Base-by-base conservation (phyloP, 345 rosid species). In the Barbarea vulgaris region DNA sequence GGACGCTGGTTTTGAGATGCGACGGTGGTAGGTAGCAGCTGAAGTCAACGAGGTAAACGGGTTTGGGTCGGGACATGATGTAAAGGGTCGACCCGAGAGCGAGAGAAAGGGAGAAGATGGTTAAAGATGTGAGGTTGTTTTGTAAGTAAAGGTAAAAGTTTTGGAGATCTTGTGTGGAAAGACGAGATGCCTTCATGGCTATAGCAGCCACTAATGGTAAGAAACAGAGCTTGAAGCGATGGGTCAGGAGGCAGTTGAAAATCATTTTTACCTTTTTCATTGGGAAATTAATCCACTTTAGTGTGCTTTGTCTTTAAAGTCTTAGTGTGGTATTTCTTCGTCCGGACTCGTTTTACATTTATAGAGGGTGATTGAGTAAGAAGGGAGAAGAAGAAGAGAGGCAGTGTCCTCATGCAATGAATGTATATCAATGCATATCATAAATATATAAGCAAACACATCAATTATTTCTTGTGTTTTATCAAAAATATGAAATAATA, bases 21-120 rank as follows among this genome's bases (percentile, higher is more conserved):
- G 80, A 56, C 7, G 80, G 76, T 36, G 80, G 80, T 30, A 77
- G 67, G 67, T 77, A 77, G 61, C 80, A 77, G 60, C 60, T 34
- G 60, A 77, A 77, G 54, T 77, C 80, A 3, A 77, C 54, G 13
- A 77, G 80, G 60, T 77, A 77, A 46, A 77, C 67, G 42, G 76
- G 80, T 56, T 70, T 77, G 24, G 80, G 61, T 64, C 66, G 59
- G 42, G 42, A 3, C 56, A 73, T 64, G 56, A 65, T 15, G 72
- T 77, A 77, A 15, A 77, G 44, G 10, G 53, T 36, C 53, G 11
- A 70, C 5, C 1, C 60, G 13, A 77, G 71, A 34, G 4, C 25
- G 6, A 77, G 72, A 15, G 53, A 70, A n/a, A 77, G 5, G 18
- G 61, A 25, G 19, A 77, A 54, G 2, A 56, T 55, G 46, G 46